Evolutionary conservation across 2,329 filamentous ascomycete species (phyloP).

Genomic region (Bipolaris zeicola): DNA sequence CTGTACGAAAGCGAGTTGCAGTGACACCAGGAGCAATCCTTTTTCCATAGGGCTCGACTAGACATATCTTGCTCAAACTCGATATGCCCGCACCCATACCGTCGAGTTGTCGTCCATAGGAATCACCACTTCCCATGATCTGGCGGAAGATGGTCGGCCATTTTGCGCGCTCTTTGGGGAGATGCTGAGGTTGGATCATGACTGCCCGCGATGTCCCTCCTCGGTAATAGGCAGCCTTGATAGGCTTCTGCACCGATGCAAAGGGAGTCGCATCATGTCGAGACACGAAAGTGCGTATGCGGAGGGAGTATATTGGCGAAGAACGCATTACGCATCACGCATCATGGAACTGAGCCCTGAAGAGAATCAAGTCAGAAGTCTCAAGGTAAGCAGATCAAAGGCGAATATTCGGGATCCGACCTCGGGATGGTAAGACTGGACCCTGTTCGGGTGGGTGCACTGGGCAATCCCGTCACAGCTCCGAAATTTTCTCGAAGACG

Average conservation of each 20-base stretch:
- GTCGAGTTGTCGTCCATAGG: conserved; percentile 71
- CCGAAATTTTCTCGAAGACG: conserved; percentile 29
- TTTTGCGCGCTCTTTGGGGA: conserved; percentile 53
- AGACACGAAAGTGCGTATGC: conserved; percentile 19
- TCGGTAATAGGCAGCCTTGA: conserved; percentile 64
- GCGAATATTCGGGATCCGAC: conserved; percentile 20
- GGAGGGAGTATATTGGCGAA: conserved; percentile 23
- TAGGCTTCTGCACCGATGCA: conserved; percentile 23
- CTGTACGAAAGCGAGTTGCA: conserved; percentile 13
- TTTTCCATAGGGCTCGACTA: conserved; percentile 56
- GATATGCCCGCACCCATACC: conserved; percentile 73
- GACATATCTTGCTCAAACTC: conserved; percentile 72
- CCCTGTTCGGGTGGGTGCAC: conserved; percentile 14
- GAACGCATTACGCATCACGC: conserved; percentile 34
- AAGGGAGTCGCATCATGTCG: conserved; percentile 11
- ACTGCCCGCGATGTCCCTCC: conserved; percentile 73
- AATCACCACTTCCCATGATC: conserved; percentile 68
- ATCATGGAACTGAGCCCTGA: conserved; percentile 19
- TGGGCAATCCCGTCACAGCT: conserved; percentile 10
- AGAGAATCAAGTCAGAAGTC: conserved; percentile 1
- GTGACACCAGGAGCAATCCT: conserved; percentile 1
- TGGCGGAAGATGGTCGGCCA: conserved; percentile 63
- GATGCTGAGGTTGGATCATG: conserved; percentile 61
- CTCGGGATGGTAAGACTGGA: conserved; percentile 25
- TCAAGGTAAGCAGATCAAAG: background rate